Conservation (phyloP, 257 asterid genomes). For the Ilex asprella region DNA sequence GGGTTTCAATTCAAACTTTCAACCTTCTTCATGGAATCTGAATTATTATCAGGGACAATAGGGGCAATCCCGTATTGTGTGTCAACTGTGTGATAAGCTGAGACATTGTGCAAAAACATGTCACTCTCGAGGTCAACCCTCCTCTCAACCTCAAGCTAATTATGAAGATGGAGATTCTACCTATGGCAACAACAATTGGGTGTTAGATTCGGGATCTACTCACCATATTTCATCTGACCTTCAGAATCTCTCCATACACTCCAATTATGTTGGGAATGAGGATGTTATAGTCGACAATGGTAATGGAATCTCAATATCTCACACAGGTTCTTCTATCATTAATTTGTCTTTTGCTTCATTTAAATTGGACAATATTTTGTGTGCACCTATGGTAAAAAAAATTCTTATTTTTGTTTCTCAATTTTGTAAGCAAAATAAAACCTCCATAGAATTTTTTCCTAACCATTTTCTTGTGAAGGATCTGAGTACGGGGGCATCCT, state of each 20-base stretch:
- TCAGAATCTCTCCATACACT: background rate
- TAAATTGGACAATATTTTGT: background rate
- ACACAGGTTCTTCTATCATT: background rate
- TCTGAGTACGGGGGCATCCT: background rate
- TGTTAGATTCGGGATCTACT: background rate
- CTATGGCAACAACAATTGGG: background rate
- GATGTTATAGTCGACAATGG: background rate
- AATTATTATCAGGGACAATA: no score
- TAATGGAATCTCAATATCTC: conserved; percentile 3
- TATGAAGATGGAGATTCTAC: background rate
- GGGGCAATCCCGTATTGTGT: no score
- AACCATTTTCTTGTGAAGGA: conserved; percentile 2
- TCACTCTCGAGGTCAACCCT: no score
- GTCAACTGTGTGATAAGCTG: no score
- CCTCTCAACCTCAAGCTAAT: no score
- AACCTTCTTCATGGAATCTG: no score
- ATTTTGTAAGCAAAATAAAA: background rate
- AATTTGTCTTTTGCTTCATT: background rate
- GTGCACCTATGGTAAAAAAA: background rate
- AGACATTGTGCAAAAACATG: no score
- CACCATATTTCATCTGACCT: background rate
- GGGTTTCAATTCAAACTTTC: no score
- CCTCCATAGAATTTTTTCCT: conserved; percentile 1
- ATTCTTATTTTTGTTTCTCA: background rate
- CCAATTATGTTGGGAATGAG: background rate